Conservation (phyloP, 805 yeast species). For the Lipomyces sp. region DNA sequence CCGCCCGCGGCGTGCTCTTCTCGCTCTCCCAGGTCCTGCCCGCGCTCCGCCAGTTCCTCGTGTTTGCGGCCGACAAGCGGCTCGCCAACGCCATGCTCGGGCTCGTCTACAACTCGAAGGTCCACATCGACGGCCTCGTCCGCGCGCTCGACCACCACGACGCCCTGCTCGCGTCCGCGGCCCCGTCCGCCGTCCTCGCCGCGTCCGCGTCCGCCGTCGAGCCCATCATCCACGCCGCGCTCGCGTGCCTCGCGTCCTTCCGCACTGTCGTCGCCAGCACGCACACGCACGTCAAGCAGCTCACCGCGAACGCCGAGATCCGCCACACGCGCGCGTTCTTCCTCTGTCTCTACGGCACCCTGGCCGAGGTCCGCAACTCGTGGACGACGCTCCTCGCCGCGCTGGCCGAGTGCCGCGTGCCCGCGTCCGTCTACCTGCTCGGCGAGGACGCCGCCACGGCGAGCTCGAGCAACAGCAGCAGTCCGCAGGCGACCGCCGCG, state of each 20-base stretch:
- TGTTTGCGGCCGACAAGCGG: constrained; percentile 27
- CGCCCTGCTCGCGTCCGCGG: constrained; percentile 21
- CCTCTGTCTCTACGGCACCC: constrained; percentile 58
- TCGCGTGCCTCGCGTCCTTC: constrained; percentile 47
- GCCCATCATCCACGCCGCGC: constrained; percentile 40
- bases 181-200: constrained; percentile 6
- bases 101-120: constrained; percentile 18
- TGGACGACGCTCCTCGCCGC: constrained; percentile 46
- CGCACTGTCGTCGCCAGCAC: constrained; percentile 50
- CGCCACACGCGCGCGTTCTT: constrained; percentile 63
- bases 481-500: not conserved
- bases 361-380: constrained; percentile 66
- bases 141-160: constrained; percentile 30
- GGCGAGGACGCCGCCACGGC: constrained; percentile 12
- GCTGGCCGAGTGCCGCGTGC: constrained; percentile 21
- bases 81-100: constrained; percentile 21
- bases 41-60: constrained; percentile 28
- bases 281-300: constrained; percentile 47
- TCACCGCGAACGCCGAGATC: constrained; percentile 58
- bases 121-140: constrained; percentile 28
- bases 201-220: constrained; percentile 33
- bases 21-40: constrained; percentile 31
- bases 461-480: constrained; percentile 1
- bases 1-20: constrained; percentile 31
- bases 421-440: not conserved